These are phyloP conservation scores for Rhynchosporium agropyri DNA, from an alignment of 2,329 filamentous ascomycete genomes.

Conservation along the genomic window DNA sequence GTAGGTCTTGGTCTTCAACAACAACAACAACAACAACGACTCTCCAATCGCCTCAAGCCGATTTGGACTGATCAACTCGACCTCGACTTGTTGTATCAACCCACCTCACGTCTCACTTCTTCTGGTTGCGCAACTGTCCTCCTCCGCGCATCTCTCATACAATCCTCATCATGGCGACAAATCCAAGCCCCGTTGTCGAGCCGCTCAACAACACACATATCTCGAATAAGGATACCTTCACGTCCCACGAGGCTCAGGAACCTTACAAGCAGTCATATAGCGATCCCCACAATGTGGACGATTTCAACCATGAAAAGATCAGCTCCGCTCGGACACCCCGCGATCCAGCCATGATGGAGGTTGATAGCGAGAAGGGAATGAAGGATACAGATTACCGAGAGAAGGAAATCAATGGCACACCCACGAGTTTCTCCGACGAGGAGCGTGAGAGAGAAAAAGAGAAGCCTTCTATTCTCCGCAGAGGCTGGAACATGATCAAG, in stretches of 20 bases:
- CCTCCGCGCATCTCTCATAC: not conserved
- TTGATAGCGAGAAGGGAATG: conserved; percentile 20
- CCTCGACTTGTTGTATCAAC: conserved; percentile 1
- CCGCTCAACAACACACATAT: conserved; percentile 7
- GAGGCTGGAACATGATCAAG: not conserved
- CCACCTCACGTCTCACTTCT: not conserved
- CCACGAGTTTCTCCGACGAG: conserved; percentile 15
- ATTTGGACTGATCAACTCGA: not conserved
- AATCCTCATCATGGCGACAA: conserved; percentile 10
- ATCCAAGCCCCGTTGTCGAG: conserved; percentile 1
- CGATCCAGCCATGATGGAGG: conserved; percentile 6
- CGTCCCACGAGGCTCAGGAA: not conserved
- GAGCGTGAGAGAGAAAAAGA: conserved; percentile 3
- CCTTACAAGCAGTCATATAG: not conserved
- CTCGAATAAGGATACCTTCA: not conserved
- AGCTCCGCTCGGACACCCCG: conserved; percentile 1
- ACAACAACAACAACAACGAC: not conserved
- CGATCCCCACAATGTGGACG: conserved; percentile 9
- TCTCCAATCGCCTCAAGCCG: not conserved
- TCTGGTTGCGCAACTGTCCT: not conserved
- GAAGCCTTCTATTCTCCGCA: not conserved
- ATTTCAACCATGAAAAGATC: conserved; percentile 13
- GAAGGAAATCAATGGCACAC: conserved; percentile 23
- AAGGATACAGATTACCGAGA: conserved; percentile 21
- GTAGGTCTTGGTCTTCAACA: conserved; percentile 1